Base-by-base conservation (phyloP, 2,329 filamentous ascomycete genomes). In the Fusarium circinatum region DNA sequence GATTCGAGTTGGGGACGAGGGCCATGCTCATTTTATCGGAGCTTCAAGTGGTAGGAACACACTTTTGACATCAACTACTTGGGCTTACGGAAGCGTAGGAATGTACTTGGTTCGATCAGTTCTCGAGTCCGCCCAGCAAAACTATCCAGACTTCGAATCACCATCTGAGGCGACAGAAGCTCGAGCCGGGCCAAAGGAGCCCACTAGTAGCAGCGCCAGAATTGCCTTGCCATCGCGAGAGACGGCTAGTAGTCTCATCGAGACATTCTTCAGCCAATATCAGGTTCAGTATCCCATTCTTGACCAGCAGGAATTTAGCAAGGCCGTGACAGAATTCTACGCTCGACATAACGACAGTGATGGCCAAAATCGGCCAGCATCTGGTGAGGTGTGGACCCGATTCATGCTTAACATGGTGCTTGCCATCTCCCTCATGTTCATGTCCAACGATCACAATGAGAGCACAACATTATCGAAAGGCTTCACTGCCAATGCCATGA, bases 371-470 rank as follows among this genome's bases (percentile, higher is more conserved):
- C 10, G 28, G 0, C 5, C n/a, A 2, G 14, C 8, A 22, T 11
- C 63, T 9, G 15, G 36, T 2, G 65, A 68, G 8, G 26, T 68
- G 4, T 45, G 64, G n/a, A 51, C 28, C 4, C 55, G 55, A 6
- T 68, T 68, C 12, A 68, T 68, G 65, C 58, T 68, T 0, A 68
- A 68, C n/a, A 68, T 68, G 65, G 55, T 68, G 2, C 55, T 68
- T 44, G 34, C 64, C 1, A 68, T 68, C 6, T 47, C 65, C 2
- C 47, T 68, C 3, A 62, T 54, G 28, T 62, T 61, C 4, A 68
- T 68, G 64, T 51, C 36, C 3, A 28, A 41, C 1, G 63, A 68
- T 3, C 55, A 68, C 24, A 49, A 68, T 4, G 47, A 68, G 34
- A 68, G 64, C 5, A 30, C 38, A 10, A 6, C 47, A 13, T 5